These are phyloP conservation scores for Colletotrichum somersetense DNA, from an alignment of 2,329 filamentous ascomycete genomes.

Conservation along the genomic window DNA sequence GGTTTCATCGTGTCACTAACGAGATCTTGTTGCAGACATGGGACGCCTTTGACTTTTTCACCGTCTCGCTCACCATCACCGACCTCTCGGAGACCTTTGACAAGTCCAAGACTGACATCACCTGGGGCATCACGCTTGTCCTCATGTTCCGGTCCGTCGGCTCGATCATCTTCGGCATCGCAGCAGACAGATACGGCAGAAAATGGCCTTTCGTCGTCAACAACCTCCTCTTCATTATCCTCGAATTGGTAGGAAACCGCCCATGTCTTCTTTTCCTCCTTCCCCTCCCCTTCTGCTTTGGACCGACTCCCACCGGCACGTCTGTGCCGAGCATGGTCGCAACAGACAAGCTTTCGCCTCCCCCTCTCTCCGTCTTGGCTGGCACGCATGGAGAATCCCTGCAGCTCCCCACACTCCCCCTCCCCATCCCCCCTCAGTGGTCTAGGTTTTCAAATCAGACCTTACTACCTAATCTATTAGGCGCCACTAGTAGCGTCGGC, in stretches of 20 bases:
- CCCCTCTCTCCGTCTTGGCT: slow-evolving; percentile 36
- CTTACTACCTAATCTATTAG: not conserved
- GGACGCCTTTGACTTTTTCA: slow-evolving; percentile 77
- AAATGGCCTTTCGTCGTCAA: slow-evolving; percentile 83
- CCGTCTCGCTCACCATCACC: slow-evolving; percentile 70
- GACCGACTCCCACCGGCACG: slow-evolving; percentile 19
- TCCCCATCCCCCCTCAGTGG: not conserved
- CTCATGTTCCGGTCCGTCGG: slow-evolving; percentile 72
- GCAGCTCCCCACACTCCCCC: slow-evolving; percentile 20
- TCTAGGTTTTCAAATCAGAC: no score
- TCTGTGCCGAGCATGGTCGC: slow-evolving; percentile 25
- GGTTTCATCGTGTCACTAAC: slow-evolving; percentile 4
- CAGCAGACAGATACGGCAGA: slow-evolving; percentile 68
- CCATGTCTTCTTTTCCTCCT: slow-evolving; percentile 14
- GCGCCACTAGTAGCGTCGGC: slow-evolving; percentile 8
- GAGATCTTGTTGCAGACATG: slow-evolving; percentile 58
- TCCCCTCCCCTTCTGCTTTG: not conserved
- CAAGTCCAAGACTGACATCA: slow-evolving; percentile 68
- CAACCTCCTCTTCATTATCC: slow-evolving; percentile 77
- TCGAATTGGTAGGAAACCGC: slow-evolving; percentile 71
- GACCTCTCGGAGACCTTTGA: slow-evolving; percentile 66
- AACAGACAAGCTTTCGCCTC: slow-evolving; percentile 38
- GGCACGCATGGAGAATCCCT: slow-evolving; percentile 31
- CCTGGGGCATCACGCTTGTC: slow-evolving; percentile 74
- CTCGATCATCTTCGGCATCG: slow-evolving; percentile 66